phyloP scores from a whole-genome alignment of 164 flowering plant genomes.

The Umbellularia californica region DNA sequence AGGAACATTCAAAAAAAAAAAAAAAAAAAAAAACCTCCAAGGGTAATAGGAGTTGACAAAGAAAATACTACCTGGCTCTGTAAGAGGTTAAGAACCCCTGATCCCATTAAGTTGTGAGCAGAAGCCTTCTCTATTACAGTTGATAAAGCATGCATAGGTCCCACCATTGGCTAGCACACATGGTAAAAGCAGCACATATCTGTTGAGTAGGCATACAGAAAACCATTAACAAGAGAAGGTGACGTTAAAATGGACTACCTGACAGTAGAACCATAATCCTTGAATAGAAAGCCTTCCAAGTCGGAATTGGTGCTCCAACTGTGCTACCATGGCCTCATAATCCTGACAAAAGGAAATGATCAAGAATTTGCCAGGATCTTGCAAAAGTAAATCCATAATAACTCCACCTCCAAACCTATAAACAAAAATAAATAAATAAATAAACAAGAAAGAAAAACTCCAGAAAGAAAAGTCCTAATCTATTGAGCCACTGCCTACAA shows the following conservation, averaged over 20 bases:
- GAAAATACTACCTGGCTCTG: slow-evolving; percentile 70
- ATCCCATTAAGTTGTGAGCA: slow-evolving; percentile 57
- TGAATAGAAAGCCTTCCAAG: slow-evolving; percentile 90
- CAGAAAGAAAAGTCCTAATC: background rate
- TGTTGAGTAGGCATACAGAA: background rate
- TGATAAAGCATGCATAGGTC: slow-evolving; percentile 82
- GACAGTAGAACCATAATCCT: slow-evolving; percentile 97
- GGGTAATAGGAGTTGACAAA: background rate
- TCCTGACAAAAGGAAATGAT: slow-evolving; percentile 40
- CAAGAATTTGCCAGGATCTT: background rate
- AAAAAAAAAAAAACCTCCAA: background rate
- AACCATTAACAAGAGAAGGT: background rate
- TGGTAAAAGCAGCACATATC: background rate
- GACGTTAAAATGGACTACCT: slow-evolving; percentile 41
- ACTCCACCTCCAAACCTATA: background rate
- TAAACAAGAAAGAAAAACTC: too few relatives aligned
- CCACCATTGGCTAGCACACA: slow-evolving; percentile 76
- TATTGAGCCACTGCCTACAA: too few relatives aligned
- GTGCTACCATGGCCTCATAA: slow-evolving; percentile 97
- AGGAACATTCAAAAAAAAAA: background rate
- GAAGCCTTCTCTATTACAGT: slow-evolving; percentile 68
- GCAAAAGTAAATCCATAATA: background rate
- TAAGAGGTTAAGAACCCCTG: slow-evolving; percentile 87
- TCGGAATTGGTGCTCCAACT: slow-evolving; percentile 94
- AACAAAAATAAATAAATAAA: background rate